Conservation (phyloP, 768 basidiomycete genomes). For the Galerina sulciceps region DNA sequence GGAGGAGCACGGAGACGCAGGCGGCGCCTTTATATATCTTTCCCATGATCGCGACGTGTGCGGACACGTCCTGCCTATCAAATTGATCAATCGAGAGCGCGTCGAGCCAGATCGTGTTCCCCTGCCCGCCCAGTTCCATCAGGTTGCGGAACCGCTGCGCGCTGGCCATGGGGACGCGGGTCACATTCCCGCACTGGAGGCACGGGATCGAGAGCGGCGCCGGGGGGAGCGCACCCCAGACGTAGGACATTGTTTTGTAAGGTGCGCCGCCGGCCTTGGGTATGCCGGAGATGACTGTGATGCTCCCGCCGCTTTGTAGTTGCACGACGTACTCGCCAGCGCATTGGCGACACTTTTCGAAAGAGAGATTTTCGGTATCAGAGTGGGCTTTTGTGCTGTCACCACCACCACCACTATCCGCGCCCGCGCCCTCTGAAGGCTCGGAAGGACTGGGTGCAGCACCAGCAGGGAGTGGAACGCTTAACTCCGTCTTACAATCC, state of each 20-base stretch:
- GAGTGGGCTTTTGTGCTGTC: too few relatives aligned
- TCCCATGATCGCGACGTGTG: constrained; percentile 5
- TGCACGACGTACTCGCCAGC: neutral
- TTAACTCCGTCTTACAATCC: too few relatives aligned
- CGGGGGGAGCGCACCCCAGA: constrained; percentile 3
- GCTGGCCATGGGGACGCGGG: constrained; percentile 6
- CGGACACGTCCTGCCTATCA: neutral
- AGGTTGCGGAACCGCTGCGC: constrained; percentile 4
- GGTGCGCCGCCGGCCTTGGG: neutral
- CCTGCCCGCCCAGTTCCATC: neutral
- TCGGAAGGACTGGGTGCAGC: too few relatives aligned
- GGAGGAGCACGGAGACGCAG: constrained; percentile 10
- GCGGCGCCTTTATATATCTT: constrained; percentile 6
- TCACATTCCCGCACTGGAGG: neutral
- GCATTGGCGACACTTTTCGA: constrained; percentile 5
- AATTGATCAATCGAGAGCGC: constrained; percentile 9
- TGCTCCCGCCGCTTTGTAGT: neutral
- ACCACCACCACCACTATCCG: too few relatives aligned
- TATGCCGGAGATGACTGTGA: neutral
- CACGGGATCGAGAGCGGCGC: constrained; percentile 1
- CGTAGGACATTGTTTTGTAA: constrained; percentile 12
- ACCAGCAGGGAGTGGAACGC: too few relatives aligned
- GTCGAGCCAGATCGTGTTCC: constrained; percentile 10
- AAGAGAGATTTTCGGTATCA: neutral
- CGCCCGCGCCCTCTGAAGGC: too few relatives aligned